Conservation (phyloP, 495 filamentous ascomycete species). For the Aspergillus homomorphus region DNA sequence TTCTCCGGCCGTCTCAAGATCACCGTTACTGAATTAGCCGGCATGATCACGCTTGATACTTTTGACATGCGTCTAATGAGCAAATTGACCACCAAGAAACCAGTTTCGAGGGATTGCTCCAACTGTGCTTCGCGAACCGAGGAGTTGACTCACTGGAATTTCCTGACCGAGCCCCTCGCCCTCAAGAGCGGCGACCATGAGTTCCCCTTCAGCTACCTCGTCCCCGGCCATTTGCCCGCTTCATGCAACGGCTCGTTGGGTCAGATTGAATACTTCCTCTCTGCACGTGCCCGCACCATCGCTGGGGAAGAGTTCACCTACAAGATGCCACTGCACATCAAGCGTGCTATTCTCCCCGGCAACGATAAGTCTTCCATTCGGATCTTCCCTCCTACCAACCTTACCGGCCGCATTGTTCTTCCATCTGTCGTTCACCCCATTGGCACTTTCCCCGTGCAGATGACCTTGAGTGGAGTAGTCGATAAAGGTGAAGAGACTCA, state of each 20-base stretch:
- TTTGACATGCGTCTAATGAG: slow-evolving; percentile 68
- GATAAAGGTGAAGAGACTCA: slow-evolving; percentile 60
- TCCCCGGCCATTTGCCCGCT: slow-evolving; percentile 83
- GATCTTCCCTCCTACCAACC: slow-evolving; percentile 93
- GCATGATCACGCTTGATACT: slow-evolving; percentile 58
- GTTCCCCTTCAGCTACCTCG: slow-evolving; percentile 88
- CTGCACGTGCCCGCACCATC: slow-evolving; percentile 62
- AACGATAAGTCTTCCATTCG: slow-evolving; percentile 74
- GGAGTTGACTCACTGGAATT: slow-evolving; percentile 73
- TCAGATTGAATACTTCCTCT: slow-evolving; percentile 74
- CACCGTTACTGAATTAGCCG: slow-evolving; percentile 56
- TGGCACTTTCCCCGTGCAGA: slow-evolving; percentile 71
- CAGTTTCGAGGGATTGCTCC: slow-evolving; percentile 70
- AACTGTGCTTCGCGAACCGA: slow-evolving; percentile 68
- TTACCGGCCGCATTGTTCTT: slow-evolving; percentile 76
- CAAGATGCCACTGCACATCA: slow-evolving; percentile 62
- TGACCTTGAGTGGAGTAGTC: slow-evolving; percentile 77
- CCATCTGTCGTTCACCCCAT: slow-evolving; percentile 84
- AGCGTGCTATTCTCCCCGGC: slow-evolving; percentile 73
- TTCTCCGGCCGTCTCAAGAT: slow-evolving; percentile 81
- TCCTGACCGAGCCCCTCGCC: slow-evolving; percentile 64
- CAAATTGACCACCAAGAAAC: slow-evolving; percentile 69
- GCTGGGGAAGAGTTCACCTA: slow-evolving; percentile 63
- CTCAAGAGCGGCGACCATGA: slow-evolving; percentile 65
- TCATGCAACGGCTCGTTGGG: slow-evolving; percentile 71